Conservation (phyloP, 495 filamentous ascomycete species). For the Xylona heveae region DNA sequence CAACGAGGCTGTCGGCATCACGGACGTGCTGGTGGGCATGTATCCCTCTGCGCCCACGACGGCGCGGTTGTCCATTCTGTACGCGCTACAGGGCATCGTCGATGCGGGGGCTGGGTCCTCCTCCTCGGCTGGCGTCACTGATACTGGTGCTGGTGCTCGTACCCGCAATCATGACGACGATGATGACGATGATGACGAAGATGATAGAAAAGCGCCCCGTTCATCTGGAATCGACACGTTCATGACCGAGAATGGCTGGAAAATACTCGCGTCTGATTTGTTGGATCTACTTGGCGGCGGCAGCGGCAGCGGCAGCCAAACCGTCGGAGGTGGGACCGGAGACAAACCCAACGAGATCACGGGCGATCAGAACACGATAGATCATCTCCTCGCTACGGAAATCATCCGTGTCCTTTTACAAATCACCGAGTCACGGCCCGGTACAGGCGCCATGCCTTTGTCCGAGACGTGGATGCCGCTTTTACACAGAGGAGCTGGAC, state of each 20-base stretch:
- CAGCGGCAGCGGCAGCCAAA: neutral
- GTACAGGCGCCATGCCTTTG: constrained; percentile 12
- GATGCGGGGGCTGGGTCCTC: constrained; percentile 10
- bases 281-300: constrained; percentile 11
- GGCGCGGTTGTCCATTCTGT: constrained; percentile 2
- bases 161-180: too few relatives aligned
- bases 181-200: too few relatives aligned
- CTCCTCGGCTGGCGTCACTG: neutral
- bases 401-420: constrained; percentile 27
- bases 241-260: constrained; percentile 25
- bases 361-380: too few relatives aligned
- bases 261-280: constrained; percentile 23
- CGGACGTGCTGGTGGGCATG: constrained; percentile 34
- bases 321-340: constrained; percentile 1
- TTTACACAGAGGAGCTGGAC: constrained; percentile 18
- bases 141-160: constrained; percentile 14
- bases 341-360: neutral
- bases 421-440: constrained; percentile 23
- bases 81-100: too few relatives aligned
- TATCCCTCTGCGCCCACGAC: constrained; percentile 18
- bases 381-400: constrained; percentile 14
- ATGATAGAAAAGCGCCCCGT: too few relatives aligned
- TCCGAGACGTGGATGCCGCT: constrained; percentile 29
- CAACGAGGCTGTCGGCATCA: constrained; percentile 28
- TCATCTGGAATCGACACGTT: constrained; percentile 23